Evolutionary conservation across 331 rosid species (phyloP).

Genomic region (Phaseolus coccineus): DNA sequence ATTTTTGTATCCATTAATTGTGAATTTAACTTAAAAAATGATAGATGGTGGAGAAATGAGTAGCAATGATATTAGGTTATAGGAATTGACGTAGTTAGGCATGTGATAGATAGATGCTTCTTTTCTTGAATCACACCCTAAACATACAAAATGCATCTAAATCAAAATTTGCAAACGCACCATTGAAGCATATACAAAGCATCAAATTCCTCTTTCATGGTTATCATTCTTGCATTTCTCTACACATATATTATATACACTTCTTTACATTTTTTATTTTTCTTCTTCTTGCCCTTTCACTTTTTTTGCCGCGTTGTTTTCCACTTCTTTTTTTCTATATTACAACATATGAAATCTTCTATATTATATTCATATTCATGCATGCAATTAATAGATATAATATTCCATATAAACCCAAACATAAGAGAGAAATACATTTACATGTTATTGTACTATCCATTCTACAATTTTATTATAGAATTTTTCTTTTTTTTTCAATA

Average conservation of each 20-base stretch:
- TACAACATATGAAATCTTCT: neutral
- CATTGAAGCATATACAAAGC: neutral
- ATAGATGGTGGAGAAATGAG: no score
- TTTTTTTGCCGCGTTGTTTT: neutral
- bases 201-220: slow-evolving; percentile 41
- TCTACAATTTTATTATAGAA: no score
- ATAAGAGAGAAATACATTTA: no score
- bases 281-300: neutral
- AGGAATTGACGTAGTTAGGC: no score
- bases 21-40: no score
- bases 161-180: slow-evolving; percentile 1
- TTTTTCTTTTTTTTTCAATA: neutral
- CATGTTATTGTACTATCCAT: neutral
- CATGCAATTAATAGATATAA: neutral
- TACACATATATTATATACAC: neutral
- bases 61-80: no score
- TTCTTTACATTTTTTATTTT: slow-evolving; percentile 1
- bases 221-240: neutral
- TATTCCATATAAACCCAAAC: no score
- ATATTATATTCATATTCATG: neutral
- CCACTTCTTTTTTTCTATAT: slow-evolving; percentile 17
- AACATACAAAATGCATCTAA: neutral
- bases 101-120: neutral
- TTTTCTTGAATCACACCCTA: neutral
- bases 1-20: no score